Evolutionary conservation across 2,329 filamentous ascomycete species (phyloP).

Genomic region (Sclerotinia nivalis): DNA sequence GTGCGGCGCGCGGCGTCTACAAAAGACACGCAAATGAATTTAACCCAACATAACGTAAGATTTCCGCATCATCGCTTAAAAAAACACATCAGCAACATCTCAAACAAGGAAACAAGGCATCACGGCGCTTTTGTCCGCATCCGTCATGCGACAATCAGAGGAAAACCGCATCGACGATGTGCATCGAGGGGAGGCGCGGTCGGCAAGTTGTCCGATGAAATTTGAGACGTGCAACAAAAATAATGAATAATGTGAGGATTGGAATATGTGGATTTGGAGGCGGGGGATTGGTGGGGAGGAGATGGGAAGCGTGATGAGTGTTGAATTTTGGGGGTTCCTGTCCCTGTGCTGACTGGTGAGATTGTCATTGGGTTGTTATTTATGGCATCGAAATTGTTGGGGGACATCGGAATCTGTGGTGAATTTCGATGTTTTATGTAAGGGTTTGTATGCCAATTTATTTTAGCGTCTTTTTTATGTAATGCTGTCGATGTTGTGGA

Average conservation of each 20-base stretch:
- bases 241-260: too few relatives aligned
- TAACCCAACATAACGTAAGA: not conserved
- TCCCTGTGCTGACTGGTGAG: too few relatives aligned
- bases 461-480: not conserved
- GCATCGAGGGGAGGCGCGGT: not conserved
- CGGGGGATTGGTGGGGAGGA: not conserved
- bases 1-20: not conserved
- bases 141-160: not conserved
- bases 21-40: not conserved
- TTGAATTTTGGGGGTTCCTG: too few relatives aligned
- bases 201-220: conserved; percentile 2
- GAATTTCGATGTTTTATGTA: not conserved
- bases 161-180: not conserved
- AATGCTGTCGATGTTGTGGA: not conserved
- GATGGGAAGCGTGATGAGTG: not conserved
- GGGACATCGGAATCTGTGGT: not conserved
- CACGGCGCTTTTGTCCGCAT: conserved; percentile 7
- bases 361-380: not conserved
- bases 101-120: not conserved
- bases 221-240: conserved; percentile 13
- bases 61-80: not conserved
- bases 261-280: too few relatives aligned
- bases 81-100: not conserved
- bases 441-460: not conserved
- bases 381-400: not conserved